A percentile compares a stretch with the other conserved stretches of the same genome.
These are phyloP conservation scores for Gryganskiella cystojenkinii DNA, from an alignment of 192 early-diverging fungal species.

Conservation along the genomic window DNA sequence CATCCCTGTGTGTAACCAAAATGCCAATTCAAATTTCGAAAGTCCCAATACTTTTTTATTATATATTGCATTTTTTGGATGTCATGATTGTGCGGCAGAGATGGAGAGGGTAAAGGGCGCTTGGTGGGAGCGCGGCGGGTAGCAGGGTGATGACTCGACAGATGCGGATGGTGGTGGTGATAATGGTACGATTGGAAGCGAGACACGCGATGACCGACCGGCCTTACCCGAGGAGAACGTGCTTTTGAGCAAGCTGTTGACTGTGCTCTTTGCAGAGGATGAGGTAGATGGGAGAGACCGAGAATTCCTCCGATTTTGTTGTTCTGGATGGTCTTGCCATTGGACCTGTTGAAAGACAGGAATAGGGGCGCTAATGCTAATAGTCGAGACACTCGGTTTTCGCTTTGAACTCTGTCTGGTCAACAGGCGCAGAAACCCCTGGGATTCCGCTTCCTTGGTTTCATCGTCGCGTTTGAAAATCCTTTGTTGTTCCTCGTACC, in stretches of 20 bases:
- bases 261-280: neutral
- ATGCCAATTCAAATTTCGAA: neutral
- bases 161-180: too few species aligned
- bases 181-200: too few species aligned
- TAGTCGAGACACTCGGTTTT: slow-evolving; percentile 5
- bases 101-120: too few species aligned
- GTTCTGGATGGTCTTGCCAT: too few species aligned
- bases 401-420: slow-evolving; percentile 21
- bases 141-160: too few species aligned
- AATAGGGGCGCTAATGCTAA: slow-evolving; percentile 44
- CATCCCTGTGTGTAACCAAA: neutral
- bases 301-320: too few species aligned
- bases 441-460: neutral
- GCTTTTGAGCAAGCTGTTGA: slow-evolving; percentile 3
- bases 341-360: neutral
- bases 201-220: slow-evolving; percentile 5
- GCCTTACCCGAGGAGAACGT: slow-evolving; percentile 15
- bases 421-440: slow-evolving; percentile 25
- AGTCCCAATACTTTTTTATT: too few species aligned
- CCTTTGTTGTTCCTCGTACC: slow-evolving; percentile 35
- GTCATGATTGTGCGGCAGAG: too few species aligned
- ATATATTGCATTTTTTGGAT: too few species aligned
- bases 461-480: slow-evolving; percentile 19
- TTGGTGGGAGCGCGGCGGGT: too few species aligned
- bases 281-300: neutral